Evolutionary conservation across 768 basidiomycete genomes (phyloP).

Genomic region (Tylopilus cervinicoccineus): DNA sequence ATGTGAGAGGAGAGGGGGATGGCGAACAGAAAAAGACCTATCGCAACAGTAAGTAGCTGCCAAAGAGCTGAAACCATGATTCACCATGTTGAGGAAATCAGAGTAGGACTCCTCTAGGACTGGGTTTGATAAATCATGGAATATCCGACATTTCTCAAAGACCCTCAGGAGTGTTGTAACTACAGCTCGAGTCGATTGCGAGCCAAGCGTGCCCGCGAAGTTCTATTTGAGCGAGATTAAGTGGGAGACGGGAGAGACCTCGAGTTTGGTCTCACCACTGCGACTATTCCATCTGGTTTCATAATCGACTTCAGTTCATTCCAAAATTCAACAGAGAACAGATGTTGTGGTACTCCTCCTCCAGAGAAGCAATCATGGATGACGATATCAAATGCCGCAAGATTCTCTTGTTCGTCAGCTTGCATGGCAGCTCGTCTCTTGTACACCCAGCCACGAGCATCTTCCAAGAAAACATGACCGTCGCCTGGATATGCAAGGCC

Average conservation of each 20-base stretch:
- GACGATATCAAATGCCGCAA: constrained; percentile 57
- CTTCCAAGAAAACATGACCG: constrained; percentile 64
- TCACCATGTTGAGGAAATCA: constrained; percentile 73
- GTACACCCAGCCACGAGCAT: constrained; percentile 69
- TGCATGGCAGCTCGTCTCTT: constrained; percentile 34
- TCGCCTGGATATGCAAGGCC: constrained; percentile 64
- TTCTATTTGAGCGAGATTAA: constrained; percentile 47
- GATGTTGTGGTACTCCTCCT: constrained; percentile 80
- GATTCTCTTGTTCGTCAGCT: constrained; percentile 13
- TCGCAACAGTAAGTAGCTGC: constrained; percentile 4
- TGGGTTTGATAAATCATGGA: constrained; percentile 61
- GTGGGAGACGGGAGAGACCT: neutral
- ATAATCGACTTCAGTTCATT: constrained; percentile 58
- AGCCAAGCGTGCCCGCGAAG: constrained; percentile 69
- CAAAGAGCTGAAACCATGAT: constrained; percentile 15
- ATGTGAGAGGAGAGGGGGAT: constrained; percentile 48
- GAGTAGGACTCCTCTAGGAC: constrained; percentile 43
- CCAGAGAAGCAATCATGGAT: constrained; percentile 95
- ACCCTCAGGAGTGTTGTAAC: constrained; percentile 61
- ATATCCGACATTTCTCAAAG: constrained; percentile 80
- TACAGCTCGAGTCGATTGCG: constrained; percentile 61
- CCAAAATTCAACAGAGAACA: constrained; percentile 89
- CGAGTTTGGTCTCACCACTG: constrained; percentile 55
- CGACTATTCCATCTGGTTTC: constrained; percentile 69
- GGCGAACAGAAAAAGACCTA: constrained; percentile 84